Conservation (phyloP, 2,329 filamentous ascomycete species). For the Botrytis deweyae region DNA sequence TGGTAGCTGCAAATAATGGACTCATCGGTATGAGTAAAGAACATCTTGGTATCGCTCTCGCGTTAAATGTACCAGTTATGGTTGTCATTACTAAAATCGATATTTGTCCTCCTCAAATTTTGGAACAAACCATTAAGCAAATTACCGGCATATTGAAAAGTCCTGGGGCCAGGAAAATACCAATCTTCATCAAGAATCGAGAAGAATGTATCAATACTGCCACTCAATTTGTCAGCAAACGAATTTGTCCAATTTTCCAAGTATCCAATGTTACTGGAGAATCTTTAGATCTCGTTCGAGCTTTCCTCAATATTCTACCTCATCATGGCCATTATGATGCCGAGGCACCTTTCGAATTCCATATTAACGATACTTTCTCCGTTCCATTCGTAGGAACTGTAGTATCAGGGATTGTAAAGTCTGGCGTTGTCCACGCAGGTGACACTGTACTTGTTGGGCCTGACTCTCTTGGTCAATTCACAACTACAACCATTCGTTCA, state of each 20-base stretch:
- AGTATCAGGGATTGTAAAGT: constrained; percentile 89
- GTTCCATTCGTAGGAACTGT: constrained; percentile 97
- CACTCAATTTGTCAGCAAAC: constrained; percentile 89
- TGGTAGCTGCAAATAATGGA: constrained; percentile 98
- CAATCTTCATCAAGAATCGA: constrained; percentile 87
- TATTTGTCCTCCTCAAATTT: constrained; percentile 92
- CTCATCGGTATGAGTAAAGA: constrained; percentile 98
- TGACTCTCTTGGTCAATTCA: constrained; percentile 87
- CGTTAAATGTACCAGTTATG: constrained; percentile 96
- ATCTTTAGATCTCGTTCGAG: constrained; percentile 84
- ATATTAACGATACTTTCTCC: constrained; percentile 96
- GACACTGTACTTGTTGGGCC: constrained; percentile 87
- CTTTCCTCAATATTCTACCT: constrained; percentile 91
- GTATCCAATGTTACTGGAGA: constrained; percentile 97
- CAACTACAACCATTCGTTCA: constrained; percentile 79
- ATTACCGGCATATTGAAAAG: constrained; percentile 92
- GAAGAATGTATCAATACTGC: constrained; percentile 95
- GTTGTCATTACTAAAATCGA: constrained; percentile 98
- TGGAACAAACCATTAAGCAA: constrained; percentile 89
- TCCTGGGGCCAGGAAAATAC: constrained; percentile 90
- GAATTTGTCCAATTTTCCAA: constrained; percentile 96
- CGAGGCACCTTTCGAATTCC: constrained; percentile 87
- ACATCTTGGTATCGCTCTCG: constrained; percentile 90
- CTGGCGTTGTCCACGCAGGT: constrained; percentile 83
- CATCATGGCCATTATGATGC: constrained; percentile 91